Evolutionary conservation across 169 alveolate genomes (phyloP), one percentile per base, ranked within the genome.

Genomic region (Cryptosporidium andersoni): DNA sequence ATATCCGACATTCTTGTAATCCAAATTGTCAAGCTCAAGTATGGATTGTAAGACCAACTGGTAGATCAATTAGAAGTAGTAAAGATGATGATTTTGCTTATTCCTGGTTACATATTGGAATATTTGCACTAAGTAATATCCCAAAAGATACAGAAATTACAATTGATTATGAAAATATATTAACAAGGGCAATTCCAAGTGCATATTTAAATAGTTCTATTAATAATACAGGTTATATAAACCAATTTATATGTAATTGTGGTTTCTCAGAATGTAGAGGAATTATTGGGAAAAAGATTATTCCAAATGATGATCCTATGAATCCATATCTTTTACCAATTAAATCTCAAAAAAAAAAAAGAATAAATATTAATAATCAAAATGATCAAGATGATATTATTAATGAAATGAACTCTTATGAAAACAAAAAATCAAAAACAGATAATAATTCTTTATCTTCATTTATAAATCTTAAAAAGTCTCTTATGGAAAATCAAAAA

Each of bases 21-120:
- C 85, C 85, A 43, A 74, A 74, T 39, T 74, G 74, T 1, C 85
- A 55, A 39, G 85, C 85, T 6, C 74, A 74, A 58, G 68, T 74
- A 5, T 74, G 85, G 85, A 74, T 74, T 37, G 55, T 68, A 25
- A 74, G 63, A 51, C 85, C 85, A 2, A 48, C 16, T 45, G 43
- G 47, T 0, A 48, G 62, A 34, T 39, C 52, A 3, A 36, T 40
- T 58, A 74, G 49, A 25, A 25, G 45, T 47, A 53, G 68, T 16
- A 1, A 58, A 25, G 40, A 39, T 45, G 60, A 58, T 58, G 68
- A 74, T 9, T 60, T 25, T 48, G 43, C 85, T 45, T 4, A 58
- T 12, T 56, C 85, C 40, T 74, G 85, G 85, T 6, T 74, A 42
- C 39, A 43, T 5, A 40, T 74, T 66, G 85, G 85, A n/a, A 43